A percentile compares a stretch with the other conserved stretches of the same genome.
Conservation (phyloP, 148 eudicot species). For the Amaranthus hypochondriacus region DNA sequence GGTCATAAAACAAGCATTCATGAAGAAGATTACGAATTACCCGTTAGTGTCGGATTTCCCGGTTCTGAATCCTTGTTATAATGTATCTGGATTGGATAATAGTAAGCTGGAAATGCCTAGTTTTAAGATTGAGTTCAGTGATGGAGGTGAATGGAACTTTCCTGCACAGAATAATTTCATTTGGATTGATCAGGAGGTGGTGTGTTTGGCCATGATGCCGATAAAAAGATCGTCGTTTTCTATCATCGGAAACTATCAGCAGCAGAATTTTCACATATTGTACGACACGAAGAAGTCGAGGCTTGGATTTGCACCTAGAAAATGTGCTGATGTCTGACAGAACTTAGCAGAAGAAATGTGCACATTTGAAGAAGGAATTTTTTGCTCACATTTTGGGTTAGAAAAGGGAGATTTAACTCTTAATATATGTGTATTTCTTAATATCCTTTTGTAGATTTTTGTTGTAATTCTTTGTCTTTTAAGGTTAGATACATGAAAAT, state of each 20-base stretch:
- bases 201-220: conserved; percentile 71
- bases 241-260: conserved; percentile 91
- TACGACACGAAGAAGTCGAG: conserved; percentile 81
- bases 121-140: conserved; percentile 60
- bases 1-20: conserved; percentile 61
- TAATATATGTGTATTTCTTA: not conserved
- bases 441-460: conserved; percentile 14
- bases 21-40: conserved; percentile 43
- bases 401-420: not conserved
- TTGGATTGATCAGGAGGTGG: conserved; percentile 61
- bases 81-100: conserved; percentile 52
- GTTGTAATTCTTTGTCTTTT: not conserved
- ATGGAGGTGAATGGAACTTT: conserved; percentile 83
- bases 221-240: conserved; percentile 60
- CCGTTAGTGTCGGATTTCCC: conserved; percentile 59
- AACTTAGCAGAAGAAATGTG: not conserved
- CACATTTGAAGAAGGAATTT: not conserved
- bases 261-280: conserved; percentile 83
- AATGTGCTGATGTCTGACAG: conserved; percentile 56
- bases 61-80: conserved; percentile 70
- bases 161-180: conserved; percentile 83
- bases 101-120: conserved; percentile 49
- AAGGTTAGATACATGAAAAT: conserved; percentile 17
- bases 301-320: conserved; percentile 85
- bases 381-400: conserved; percentile 18